Conservation (phyloP, 306 rosid species). For the Acacia crassicarpa region DNA sequence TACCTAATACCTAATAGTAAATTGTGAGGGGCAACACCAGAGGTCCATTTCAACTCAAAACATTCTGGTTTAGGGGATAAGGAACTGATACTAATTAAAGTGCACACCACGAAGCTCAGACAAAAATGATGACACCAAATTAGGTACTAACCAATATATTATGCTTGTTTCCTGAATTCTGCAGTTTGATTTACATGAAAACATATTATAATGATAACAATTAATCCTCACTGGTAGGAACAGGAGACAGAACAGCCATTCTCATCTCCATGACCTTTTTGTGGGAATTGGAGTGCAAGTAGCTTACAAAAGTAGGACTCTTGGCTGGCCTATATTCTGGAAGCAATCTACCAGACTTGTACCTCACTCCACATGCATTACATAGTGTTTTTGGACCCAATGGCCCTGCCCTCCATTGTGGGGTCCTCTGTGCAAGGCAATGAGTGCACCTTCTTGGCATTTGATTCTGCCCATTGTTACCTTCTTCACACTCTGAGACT, state of each 20-base stretch:
- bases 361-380: constrained; percentile 82
- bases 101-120: not conserved
- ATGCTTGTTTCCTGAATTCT: constrained; percentile 25
- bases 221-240: constrained; percentile 30
- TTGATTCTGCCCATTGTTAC: constrained; percentile 30
- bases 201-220: constrained; percentile 1
- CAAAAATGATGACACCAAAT: constrained; percentile 12
- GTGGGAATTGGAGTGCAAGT: constrained; percentile 72
- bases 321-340: constrained; percentile 79
- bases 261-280: constrained; percentile 84
- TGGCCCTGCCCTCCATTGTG: constrained; percentile 82
- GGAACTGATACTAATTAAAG: constrained; percentile 21
- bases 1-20: constrained; percentile 1
- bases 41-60: constrained; percentile 7
- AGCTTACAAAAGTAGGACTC: constrained; percentile 69
- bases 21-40: not conserved
- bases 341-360: constrained; percentile 63
- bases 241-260: constrained; percentile 40
- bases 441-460: constrained; percentile 62
- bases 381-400: constrained; percentile 74
- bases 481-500: constrained; percentile 5
- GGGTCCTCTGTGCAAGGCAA: constrained; percentile 69
- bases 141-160: constrained; percentile 2
- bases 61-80: constrained; percentile 13
- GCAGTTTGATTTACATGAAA: constrained; percentile 40